Conservation (phyloP, 345 rosid species). For the Populus pruinosa region DNA sequence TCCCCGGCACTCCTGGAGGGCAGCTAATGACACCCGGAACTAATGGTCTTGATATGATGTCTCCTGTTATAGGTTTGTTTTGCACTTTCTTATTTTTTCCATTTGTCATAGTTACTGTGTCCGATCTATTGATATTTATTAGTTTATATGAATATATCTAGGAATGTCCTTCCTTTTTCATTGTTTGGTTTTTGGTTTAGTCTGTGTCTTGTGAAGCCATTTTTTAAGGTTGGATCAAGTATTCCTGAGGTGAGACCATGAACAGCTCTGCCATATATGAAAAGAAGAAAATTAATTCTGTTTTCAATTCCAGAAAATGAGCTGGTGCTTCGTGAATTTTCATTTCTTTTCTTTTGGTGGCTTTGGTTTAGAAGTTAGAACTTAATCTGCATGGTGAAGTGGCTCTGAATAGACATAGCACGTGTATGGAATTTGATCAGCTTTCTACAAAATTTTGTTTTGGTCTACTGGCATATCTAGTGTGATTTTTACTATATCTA, state of each 20-base stretch:
- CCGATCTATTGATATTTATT: neutral
- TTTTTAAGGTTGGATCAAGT: neutral
- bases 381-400: neutral
- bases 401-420: neutral
- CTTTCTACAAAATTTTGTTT: neutral
- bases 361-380: neutral
- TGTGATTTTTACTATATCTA: neutral
- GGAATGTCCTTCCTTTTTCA: neutral
- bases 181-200: neutral
- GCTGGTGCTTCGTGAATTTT: neutral
- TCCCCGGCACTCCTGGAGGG: slow-evolving; percentile 97
- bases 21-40: slow-evolving; percentile 99
- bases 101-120: neutral
- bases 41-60: slow-evolving; percentile 81
- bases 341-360: neutral
- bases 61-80: slow-evolving; percentile 72
- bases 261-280: neutral
- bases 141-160: neutral
- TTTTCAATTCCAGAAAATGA: neutral
- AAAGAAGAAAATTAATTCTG: neutral
- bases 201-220: neutral
- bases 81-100: neutral
- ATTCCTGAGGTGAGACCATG: no score
- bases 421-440: neutral
- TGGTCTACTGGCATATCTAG: no score